A percentile compares a stretch with the other conserved stretches of the same genome.
Conservation (phyloP, 371 early-diverging fungal species). For the Mortierella sp. region DNA sequence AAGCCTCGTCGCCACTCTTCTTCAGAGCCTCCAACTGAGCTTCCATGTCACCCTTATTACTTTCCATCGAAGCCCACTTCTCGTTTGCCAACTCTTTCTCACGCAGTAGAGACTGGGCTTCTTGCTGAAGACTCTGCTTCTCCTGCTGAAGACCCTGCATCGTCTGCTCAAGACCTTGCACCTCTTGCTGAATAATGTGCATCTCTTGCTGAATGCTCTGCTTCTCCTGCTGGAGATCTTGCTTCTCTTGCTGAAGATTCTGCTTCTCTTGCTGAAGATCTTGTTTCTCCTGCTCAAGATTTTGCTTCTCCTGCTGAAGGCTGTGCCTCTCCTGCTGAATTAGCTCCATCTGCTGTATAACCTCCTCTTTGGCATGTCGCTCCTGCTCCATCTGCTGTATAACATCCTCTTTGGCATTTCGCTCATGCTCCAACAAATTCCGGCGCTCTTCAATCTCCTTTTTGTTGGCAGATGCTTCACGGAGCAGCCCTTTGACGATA, state of each 20-base stretch:
- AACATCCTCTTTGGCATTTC: slow-evolving; percentile 16
- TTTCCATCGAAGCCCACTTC: slow-evolving; percentile 16
- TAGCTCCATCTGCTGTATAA: slow-evolving; percentile 8
- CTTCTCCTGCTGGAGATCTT: slow-evolving; percentile 8
- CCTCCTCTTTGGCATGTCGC: slow-evolving; percentile 18
- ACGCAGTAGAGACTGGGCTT: slow-evolving; percentile 5
- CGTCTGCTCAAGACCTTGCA: slow-evolving; percentile 6
- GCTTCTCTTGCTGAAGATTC: slow-evolving; percentile 15
- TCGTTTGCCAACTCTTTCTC: slow-evolving; percentile 21
- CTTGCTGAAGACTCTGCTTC: slow-evolving; percentile 10
- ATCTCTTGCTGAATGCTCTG: slow-evolving; percentile 13
- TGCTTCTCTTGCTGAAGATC: slow-evolving; percentile 10
- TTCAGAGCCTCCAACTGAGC: slow-evolving; percentile 27
- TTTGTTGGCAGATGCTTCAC: slow-evolving; percentile 45
- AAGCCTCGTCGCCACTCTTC: slow-evolving; percentile 31
- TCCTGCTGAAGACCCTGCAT: slow-evolving; percentile 8
- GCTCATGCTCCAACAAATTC: slow-evolving; percentile 23
- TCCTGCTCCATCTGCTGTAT: slow-evolving; percentile 13
- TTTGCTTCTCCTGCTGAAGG: not conserved
- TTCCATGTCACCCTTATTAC: slow-evolving; percentile 20
- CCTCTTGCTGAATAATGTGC: slow-evolving; percentile 7
- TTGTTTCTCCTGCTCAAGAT: slow-evolving; percentile 11
- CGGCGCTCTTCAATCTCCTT: slow-evolving; percentile 34
- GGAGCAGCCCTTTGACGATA: slow-evolving; percentile 52
- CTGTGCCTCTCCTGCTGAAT: slow-evolving; percentile 17